Evolutionary conservation across 257 asterid species (phyloP).

Genomic region (Solanum dulcamara): DNA sequence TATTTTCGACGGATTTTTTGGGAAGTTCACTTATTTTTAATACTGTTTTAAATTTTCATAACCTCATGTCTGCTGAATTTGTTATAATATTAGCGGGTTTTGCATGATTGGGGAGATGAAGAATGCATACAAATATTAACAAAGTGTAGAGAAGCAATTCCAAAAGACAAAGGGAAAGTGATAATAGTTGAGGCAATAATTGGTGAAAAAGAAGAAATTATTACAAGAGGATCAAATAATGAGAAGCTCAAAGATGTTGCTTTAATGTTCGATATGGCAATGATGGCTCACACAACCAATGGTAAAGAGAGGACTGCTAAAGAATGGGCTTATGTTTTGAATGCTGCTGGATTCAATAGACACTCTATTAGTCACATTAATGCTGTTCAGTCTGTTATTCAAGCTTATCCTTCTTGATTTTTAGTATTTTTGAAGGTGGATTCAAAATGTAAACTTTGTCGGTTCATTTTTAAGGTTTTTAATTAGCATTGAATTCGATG

Average conservation of each 20-base stretch:
- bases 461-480: no score
- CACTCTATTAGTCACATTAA: constrained; percentile 13
- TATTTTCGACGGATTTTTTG: not conserved
- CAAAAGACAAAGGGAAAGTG: constrained; percentile 34
- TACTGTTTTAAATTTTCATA: not conserved
- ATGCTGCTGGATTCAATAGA: constrained; percentile 34
- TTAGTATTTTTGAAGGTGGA: no score
- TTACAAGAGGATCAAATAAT: not conserved
- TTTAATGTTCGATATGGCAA: constrained; percentile 51
- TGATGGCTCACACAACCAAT: constrained; percentile 55
- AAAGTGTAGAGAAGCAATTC: constrained; percentile 44
- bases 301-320: constrained; percentile 47
- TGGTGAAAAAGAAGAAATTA: not conserved
- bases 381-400: no score
- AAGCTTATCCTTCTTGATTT: no score
- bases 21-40: not conserved
- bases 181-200: constrained; percentile 62
- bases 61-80: not conserved
- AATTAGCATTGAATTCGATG: no score
- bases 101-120: constrained; percentile 72
- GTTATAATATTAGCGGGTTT: constrained; percentile 29
- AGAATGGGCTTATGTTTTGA: constrained; percentile 44
- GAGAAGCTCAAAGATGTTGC: constrained; percentile 23
- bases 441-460: no score
- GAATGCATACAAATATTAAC: constrained; percentile 43